phyloP scores from a whole-genome alignment of 805 yeast species.

The Candida boleticola region DNA sequence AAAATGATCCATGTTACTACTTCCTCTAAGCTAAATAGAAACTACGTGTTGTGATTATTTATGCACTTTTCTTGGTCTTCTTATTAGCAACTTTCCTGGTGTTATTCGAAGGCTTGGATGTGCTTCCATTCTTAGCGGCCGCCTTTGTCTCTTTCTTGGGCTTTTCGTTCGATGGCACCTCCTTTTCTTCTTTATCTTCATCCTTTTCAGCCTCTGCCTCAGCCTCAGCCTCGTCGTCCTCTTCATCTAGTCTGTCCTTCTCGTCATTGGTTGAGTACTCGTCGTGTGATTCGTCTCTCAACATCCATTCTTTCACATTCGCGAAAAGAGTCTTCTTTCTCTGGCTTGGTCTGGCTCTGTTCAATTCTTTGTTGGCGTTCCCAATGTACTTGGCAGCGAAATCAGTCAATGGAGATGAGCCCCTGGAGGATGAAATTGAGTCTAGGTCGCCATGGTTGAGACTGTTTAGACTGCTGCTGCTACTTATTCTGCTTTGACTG shows the following conservation, averaged over 20 bases:
- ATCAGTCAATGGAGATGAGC: slow-evolving; percentile 58
- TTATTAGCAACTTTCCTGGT: slow-evolving; percentile 6
- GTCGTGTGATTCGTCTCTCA: slow-evolving; percentile 31
- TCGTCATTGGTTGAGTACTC: slow-evolving; percentile 14
- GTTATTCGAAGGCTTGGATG: slow-evolving; percentile 8
- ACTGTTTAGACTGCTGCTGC: neutral
- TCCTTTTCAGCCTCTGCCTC: neutral
- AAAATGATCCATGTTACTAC: no score
- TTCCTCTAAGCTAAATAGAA: no score
- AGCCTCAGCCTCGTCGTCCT: neutral
- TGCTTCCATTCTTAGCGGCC: slow-evolving; percentile 5
- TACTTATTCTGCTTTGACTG: slow-evolving; percentile 3
- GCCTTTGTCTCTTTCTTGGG: no score
- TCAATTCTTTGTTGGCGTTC: slow-evolving; percentile 43
- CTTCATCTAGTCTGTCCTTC: neutral
- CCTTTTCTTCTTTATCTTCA: neutral
- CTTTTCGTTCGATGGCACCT: no score
- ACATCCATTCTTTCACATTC: slow-evolving; percentile 43
- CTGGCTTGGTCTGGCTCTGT: slow-evolving; percentile 18
- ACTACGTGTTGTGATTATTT: no score
- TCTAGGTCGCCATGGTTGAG: slow-evolving; percentile 12
- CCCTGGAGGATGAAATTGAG: slow-evolving; percentile 16
- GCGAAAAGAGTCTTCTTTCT: slow-evolving; percentile 30
- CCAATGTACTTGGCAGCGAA: slow-evolving; percentile 66
- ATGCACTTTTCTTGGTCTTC: slow-evolving; percentile 6